Percentiles rank a stretch among this genome's conserved stretches.
Evolutionary conservation across 2,329 filamentous ascomycete species (phyloP).

Genomic region (Lachnellula willkommii): DNA sequence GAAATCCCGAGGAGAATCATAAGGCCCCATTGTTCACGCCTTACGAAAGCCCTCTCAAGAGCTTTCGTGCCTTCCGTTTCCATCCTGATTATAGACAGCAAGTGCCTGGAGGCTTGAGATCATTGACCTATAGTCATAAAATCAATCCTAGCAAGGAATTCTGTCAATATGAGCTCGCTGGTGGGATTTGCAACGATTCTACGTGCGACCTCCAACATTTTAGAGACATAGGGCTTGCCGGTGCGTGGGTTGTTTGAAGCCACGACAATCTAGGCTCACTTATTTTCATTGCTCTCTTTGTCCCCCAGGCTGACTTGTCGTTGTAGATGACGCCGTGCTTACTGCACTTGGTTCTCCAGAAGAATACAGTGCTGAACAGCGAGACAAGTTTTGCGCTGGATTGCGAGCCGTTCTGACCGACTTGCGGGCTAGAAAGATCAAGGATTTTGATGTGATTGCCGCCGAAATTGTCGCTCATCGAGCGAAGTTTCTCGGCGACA

Average conservation of each 20-base stretch:
- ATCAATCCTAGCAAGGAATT: constrained; percentile 71
- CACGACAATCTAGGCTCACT: constrained; percentile 18
- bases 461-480: constrained; percentile 63
- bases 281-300: constrained; percentile 26
- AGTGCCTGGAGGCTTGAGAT: constrained; percentile 73
- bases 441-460: constrained; percentile 63
- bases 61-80: constrained; percentile 85
- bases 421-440: constrained; percentile 53
- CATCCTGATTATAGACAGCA: constrained; percentile 69
- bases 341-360: constrained; percentile 64
- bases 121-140: constrained; percentile 87
- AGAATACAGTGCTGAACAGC: constrained; percentile 56
- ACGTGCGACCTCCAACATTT: constrained; percentile 80
- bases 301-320: constrained; percentile 35
- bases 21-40: constrained; percentile 40
- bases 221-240: constrained; percentile 62
- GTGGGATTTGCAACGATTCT: constrained; percentile 65
- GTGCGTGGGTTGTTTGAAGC: constrained; percentile 52
- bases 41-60: constrained; percentile 77
- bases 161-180: constrained; percentile 70
- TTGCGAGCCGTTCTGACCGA: constrained; percentile 56
- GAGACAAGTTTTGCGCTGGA: constrained; percentile 55
- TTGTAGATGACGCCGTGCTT: constrained; percentile 66
- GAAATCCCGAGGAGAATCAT: background rate
- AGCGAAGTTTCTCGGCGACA: constrained; percentile 58